These are phyloP conservation scores for Myriosclerotinia scirpicola DNA, from an alignment of 2,329 filamentous ascomycete species.

Conservation along the genomic window DNA sequence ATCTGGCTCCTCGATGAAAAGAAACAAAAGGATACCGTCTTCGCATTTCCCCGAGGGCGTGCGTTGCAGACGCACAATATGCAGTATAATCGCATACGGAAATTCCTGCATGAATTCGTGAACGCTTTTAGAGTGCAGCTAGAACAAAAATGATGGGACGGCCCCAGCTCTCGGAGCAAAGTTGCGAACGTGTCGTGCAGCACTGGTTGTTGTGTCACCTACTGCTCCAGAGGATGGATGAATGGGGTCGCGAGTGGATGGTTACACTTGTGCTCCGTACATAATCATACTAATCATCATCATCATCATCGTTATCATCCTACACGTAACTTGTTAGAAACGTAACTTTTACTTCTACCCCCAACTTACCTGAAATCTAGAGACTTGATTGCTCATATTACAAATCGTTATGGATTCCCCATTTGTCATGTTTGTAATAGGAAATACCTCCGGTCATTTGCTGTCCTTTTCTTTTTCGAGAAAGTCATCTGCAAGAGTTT, in stretches of 20 bases:
- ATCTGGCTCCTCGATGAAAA: not conserved
- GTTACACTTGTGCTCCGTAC: not conserved
- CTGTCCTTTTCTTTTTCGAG: not conserved
- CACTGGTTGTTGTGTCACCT: slow-evolving; percentile 22
- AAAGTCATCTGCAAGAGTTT: slow-evolving; percentile 23
- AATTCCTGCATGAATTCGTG: slow-evolving; percentile 14
- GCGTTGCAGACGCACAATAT: slow-evolving; percentile 18
- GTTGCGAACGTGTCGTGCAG: slow-evolving; percentile 21
- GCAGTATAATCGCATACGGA: slow-evolving; percentile 10
- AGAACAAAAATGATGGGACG: slow-evolving; percentile 13
- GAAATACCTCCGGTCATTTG: slow-evolving; percentile 2
- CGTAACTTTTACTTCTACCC: not conserved
- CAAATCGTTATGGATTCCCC: not conserved
- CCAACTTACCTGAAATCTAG: not conserved
- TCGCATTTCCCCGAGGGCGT: slow-evolving; percentile 20
- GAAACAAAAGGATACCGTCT: slow-evolving; percentile 4
- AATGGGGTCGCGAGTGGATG: not conserved
- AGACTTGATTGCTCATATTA: slow-evolving; percentile 15
- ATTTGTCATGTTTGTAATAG: slow-evolving; percentile 17
- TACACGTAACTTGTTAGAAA: not conserved
- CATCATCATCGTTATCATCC: not conserved
- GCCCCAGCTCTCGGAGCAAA: slow-evolving; percentile 22
- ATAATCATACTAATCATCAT: not conserved
- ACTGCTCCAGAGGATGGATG: not conserved
- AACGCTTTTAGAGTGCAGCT: slow-evolving; percentile 10